A percentile compares a stretch with the other conserved stretches of the same genome.
Evolutionary conservation across 805 yeast species (phyloP).

Genomic region (Candida yuanshanica): DNA sequence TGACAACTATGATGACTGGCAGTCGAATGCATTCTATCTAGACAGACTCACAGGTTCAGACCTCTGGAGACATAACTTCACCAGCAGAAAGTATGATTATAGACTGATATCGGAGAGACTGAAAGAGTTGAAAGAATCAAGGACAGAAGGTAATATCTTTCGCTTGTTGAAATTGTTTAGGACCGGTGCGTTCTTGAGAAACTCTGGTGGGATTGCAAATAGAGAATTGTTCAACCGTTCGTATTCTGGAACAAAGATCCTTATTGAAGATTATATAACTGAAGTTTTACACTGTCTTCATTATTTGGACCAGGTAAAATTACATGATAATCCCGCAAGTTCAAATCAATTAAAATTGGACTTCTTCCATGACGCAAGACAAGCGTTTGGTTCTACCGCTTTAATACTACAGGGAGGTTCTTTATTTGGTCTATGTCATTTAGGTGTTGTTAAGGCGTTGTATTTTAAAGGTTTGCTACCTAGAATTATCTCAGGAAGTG

Average conservation of each 20-base stretch:
- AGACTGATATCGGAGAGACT: conserved; percentile 71
- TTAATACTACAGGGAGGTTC: conserved; percentile 92
- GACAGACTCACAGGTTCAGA: conserved; percentile 50
- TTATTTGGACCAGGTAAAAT: conserved; percentile 39
- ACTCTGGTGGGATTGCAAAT: conserved; percentile 87
- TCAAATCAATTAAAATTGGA: conserved; percentile 53
- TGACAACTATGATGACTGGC: conserved; percentile 68
- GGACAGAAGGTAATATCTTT: conserved; percentile 48
- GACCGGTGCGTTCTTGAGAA: conserved; percentile 74
- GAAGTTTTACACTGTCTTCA: conserved; percentile 69
- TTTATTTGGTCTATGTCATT: conserved; percentile 85
- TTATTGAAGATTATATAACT: conserved; percentile 80
- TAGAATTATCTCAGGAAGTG: conserved; percentile 81
- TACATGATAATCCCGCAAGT: conserved; percentile 26
- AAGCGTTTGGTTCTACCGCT: conserved; percentile 88
- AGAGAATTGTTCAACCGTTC: conserved; percentile 74
- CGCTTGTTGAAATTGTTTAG: conserved; percentile 61
- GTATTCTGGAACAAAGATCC: conserved; percentile 79
- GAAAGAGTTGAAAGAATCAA: conserved; percentile 53
- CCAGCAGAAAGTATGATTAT: conserved; percentile 78
- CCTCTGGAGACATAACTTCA: conserved; percentile 77
- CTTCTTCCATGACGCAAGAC: conserved; percentile 81
- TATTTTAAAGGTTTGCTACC: conserved; percentile 73
- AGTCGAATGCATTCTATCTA: conserved; percentile 40
- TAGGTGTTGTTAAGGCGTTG: conserved; percentile 88